Evolutionary conservation across 2,329 filamentous ascomycete genomes (phyloP).

Genomic region (Neurospora sp.): DNA sequence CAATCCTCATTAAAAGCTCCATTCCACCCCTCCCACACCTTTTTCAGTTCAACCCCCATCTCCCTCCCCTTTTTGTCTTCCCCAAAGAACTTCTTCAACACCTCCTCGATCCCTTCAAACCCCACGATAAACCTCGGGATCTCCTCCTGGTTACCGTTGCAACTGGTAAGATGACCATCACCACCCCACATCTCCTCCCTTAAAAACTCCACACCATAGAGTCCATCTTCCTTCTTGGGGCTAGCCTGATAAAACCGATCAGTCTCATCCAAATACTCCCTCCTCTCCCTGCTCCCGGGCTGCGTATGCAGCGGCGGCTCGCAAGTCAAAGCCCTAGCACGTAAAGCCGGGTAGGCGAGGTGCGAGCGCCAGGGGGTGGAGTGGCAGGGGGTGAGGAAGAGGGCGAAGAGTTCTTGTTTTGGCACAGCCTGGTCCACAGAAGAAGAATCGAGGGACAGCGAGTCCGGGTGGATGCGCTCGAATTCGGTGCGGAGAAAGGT

Average conservation of each 20-base stretch:
- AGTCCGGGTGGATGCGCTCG: slow-evolving; percentile 42
- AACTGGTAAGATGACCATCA: not conserved
- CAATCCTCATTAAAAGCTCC: slow-evolving; percentile 54
- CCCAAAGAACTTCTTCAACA: slow-evolving; percentile 35
- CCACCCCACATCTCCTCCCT: slow-evolving; percentile 38
- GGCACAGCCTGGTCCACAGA: not conserved
- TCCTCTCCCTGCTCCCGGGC: slow-evolving; percentile 50
- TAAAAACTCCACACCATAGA: slow-evolving; percentile 38
- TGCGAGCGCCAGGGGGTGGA: slow-evolving; percentile 91
- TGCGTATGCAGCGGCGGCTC: slow-evolving; percentile 69
- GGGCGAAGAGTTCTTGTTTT: slow-evolving; percentile 47
- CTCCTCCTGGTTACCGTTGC: slow-evolving; percentile 17
- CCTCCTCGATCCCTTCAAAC: slow-evolving; percentile 46
- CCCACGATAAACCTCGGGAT: slow-evolving; percentile 50
- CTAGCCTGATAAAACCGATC: slow-evolving; percentile 64
- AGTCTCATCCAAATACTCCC: slow-evolving; percentile 73
- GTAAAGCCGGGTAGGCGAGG: slow-evolving; percentile 62
- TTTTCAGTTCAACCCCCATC: slow-evolving; percentile 32
- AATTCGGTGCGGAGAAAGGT: slow-evolving; percentile 67
- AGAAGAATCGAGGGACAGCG: slow-evolving; percentile 22
- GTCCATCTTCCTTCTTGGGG: not conserved
- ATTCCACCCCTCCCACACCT: slow-evolving; percentile 49
- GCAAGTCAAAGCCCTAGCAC: slow-evolving; percentile 79
- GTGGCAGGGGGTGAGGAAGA: slow-evolving; percentile 93
- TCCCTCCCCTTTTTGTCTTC: slow-evolving; percentile 25